These are phyloP conservation scores for Penicillium soppii DNA, from an alignment of 495 filamentous ascomycete species.

Conservation along the genomic window DNA sequence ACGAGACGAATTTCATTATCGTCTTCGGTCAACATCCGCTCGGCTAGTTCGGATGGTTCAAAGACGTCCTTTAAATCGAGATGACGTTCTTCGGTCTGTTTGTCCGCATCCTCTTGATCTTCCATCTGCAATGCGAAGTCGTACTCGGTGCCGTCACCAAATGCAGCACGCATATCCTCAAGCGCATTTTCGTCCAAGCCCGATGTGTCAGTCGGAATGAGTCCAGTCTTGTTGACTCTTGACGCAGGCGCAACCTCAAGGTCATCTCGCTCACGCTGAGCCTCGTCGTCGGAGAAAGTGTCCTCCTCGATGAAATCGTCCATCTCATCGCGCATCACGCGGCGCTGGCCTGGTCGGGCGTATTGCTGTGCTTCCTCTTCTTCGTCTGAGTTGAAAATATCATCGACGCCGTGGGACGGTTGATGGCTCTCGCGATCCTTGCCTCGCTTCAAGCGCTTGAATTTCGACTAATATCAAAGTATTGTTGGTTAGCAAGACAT, in stretches of 20 bases:
- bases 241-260: conserved; percentile 76
- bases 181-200: conserved; percentile 88
- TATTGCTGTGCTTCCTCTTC: conserved; percentile 72
- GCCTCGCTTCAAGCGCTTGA: conserved; percentile 93
- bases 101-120: conserved; percentile 64
- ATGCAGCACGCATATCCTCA: conserved; percentile 92
- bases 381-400: conserved; percentile 91
- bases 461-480: conserved; percentile 63
- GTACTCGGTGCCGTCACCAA: conserved; percentile 93
- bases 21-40: conserved; percentile 92
- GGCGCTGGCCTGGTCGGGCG: conserved; percentile 49
- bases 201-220: conserved; percentile 63
- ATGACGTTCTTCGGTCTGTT: conserved; percentile 67
- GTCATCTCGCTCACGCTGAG: conserved; percentile 76
- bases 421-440: conserved; percentile 63
- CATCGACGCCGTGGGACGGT: conserved; percentile 69
- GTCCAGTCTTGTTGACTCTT: conserved; percentile 54
- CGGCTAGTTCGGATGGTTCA: conserved; percentile 88
- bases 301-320: conserved; percentile 98
- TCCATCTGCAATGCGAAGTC: conserved; percentile 88
- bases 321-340: conserved; percentile 76
- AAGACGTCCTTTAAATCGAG: conserved; percentile 97
- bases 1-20: conserved; percentile 83
- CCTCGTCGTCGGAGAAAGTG: conserved; percentile 83
- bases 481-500: not conserved